Evolutionary conservation across 2,329 filamentous ascomycete species (phyloP), one percentile per base, ranked within the genome.

Genomic region (Lecanicillium sp.): DNA sequence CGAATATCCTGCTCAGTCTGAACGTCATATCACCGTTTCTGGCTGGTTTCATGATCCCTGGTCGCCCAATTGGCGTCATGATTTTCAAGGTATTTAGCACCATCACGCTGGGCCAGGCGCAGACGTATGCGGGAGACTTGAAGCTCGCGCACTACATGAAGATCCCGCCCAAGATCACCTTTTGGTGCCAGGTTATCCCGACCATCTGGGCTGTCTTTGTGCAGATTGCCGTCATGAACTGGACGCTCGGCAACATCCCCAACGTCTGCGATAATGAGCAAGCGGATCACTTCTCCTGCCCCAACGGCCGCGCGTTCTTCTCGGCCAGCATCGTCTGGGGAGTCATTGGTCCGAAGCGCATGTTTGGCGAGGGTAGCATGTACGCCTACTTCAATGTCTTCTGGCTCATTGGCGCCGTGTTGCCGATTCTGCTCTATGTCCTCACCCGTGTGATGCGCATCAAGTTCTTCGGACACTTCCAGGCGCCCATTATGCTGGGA

Each of bases 31-130:
- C 80, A n/a, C 81, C 85, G 54, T 84, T 81, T 49, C 71, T 87
- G 43, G 72, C 82, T 44, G 82, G 82, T 5, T 86, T 86, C 57
- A 81, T 86, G 68, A 72, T 82, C 35, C 81, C 81, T 1, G 82
- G 82, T 18, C 71, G 71, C 3, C 81, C 82, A 2, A 66, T 86
- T 44, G 80, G 80, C 34, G 80, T 85, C 71, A 87, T 87, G 81
- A 72, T 86, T 62, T 86, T 86, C 65, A 85, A 85, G 60, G 83
- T 79, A 44, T 86, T 81, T 50, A 78, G 79, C 36, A 84, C 82
- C 54, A 74, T 84, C 40, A 76, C 69, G 59, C 81, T 83, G 76
- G 67, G 67, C 13, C 77, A 83, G 55, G 79, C 75, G 0, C 64
- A 82, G 35, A 78, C 74, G 55, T 83, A 82, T 55, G 65, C 69